Evolutionary conservation across 2,329 filamentous ascomycete genomes (phyloP), one percentile per base, ranked within the genome.

Genomic region (Xenoacremonium recifei): DNA sequence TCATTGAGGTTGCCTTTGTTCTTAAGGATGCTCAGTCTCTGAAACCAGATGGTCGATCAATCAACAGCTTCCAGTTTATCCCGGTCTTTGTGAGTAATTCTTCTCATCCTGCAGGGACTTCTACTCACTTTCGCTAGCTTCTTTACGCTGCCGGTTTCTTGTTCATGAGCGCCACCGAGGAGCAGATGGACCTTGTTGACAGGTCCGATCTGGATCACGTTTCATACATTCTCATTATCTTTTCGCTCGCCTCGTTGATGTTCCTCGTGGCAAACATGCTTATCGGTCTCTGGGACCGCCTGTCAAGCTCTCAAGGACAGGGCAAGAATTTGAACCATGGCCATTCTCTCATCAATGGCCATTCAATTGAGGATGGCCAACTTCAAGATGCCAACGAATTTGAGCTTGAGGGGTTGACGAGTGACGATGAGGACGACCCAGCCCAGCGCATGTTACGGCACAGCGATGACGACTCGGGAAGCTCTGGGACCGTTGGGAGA

Each of bases 151-250:
- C 91, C 4, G 93, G 93, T 2, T 96, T 97, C 69, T 76, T 99
- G 30, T 99, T 99, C 71, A 95, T 97, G 90, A 87, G 89, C 21
- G 92, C 93, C 13, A 97, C 90, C 1, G 93, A 97, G 64, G 91
- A 99, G 69, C 93, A 97, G 67, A 96, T 97, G 88, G 60, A 74
- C 17, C 72, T 96, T 2, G 73, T 97, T 5, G 76, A 80, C 30
- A 72, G 80, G 29, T 85, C 87, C 0, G 77, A 83, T 45, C 83
- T 97, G 57, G 90, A 90, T 19, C 89, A 95, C 59, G 88, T 97
- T 31, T 85, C 91, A 5, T 99, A 97, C 64, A 82, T 97, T 30
- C 76, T 99, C 19, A 91, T 97, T 39, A 72, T 96, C 9, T 97
- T 87, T 75, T 95, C 89, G 57, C 74, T 96, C 38, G 85, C 92